Conservation (phyloP, 108 stramenopile genomes). For the Phaeodactylum tricornutum region DNA sequence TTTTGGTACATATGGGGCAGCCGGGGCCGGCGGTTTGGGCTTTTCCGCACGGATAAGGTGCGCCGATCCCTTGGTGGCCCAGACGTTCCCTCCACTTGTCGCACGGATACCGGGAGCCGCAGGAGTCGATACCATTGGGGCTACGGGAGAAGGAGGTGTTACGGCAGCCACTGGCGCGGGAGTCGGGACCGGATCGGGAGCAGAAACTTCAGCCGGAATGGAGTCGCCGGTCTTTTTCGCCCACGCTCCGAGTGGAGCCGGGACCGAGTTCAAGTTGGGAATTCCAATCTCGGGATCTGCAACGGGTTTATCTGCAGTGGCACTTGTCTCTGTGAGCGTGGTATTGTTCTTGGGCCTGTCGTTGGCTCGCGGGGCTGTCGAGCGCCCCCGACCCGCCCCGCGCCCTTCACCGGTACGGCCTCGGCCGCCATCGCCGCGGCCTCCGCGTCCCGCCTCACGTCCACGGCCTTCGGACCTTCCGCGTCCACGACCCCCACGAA, state of each 20-base stretch:
- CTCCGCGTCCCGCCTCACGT: conserved; percentile 21
- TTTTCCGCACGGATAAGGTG: conserved; percentile 73
- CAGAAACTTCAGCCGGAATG: conserved; percentile 5
- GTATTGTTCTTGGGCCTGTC: conserved; percentile 1
- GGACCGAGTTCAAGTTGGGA: neutral
- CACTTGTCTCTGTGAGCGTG: neutral
- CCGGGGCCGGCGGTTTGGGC: conserved; percentile 26
- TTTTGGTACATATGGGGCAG: no score
- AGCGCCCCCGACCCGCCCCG: conserved; percentile 10
- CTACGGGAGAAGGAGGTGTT: conserved; percentile 16
- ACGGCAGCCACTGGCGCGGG: neutral
- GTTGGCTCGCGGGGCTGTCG: neutral
- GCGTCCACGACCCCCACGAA: conserved; percentile 24
- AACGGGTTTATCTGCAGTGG: neutral
- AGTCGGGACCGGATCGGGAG: conserved; percentile 11
- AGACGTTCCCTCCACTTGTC: conserved; percentile 59
- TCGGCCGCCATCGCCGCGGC: conserved; percentile 27
- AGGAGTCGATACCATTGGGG: conserved; percentile 4
- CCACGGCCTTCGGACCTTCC: conserved; percentile 25
- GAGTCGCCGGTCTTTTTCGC: neutral
- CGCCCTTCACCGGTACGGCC: conserved; percentile 7
- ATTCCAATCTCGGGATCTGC: neutral
- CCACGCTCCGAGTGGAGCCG: neutral
- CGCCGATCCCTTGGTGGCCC: conserved; percentile 82
- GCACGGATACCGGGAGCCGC: conserved; percentile 17